Evolutionary conservation across 2,329 filamentous ascomycete species (phyloP).

Genomic region (Sclerotinia minor): DNA sequence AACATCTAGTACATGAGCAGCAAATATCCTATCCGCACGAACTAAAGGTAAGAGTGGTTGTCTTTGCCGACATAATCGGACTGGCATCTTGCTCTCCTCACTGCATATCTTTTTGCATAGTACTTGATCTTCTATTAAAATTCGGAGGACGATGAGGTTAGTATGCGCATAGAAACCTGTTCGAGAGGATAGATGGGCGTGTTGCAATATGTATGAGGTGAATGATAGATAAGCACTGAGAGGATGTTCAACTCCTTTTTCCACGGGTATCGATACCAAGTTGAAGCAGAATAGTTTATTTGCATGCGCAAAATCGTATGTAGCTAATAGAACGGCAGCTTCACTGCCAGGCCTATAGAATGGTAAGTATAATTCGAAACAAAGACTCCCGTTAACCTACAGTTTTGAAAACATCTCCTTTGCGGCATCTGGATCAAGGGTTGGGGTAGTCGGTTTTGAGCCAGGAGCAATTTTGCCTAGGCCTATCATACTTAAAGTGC

Average conservation of each 20-base stretch:
- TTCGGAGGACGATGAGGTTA: slow-evolving; percentile 79
- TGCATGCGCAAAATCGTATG: slow-evolving; percentile 90
- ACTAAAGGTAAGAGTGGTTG: slow-evolving; percentile 80
- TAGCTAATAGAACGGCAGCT: slow-evolving; percentile 76
- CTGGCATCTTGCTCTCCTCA: slow-evolving; percentile 69
- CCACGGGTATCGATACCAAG: slow-evolving; percentile 64
- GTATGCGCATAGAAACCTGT: slow-evolving; percentile 82
- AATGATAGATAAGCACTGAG: slow-evolving; percentile 83
- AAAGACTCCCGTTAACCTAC: slow-evolving; percentile 53
- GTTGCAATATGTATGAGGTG: slow-evolving; percentile 89
- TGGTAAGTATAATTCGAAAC: slow-evolving; percentile 33
- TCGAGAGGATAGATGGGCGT: slow-evolving; percentile 80
- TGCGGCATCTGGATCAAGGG: slow-evolving; percentile 73
- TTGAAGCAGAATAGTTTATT: slow-evolving; percentile 95
- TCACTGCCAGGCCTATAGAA: slow-evolving; percentile 69
- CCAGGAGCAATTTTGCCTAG: slow-evolving; percentile 73
- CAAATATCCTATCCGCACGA: slow-evolving; percentile 69
- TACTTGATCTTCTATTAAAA: slow-evolving; percentile 81
- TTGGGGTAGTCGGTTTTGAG: slow-evolving; percentile 60
- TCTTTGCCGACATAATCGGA: slow-evolving; percentile 86
- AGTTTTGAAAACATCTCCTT: slow-evolving; percentile 78
- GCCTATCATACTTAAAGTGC: slow-evolving; percentile 80
- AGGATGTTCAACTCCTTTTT: slow-evolving; percentile 68
- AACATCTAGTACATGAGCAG: slow-evolving; percentile 77
- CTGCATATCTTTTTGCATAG: slow-evolving; percentile 83